phyloP scores from a whole-genome alignment of 164 flowering plant species.

The Nelumbo lutea region DNA sequence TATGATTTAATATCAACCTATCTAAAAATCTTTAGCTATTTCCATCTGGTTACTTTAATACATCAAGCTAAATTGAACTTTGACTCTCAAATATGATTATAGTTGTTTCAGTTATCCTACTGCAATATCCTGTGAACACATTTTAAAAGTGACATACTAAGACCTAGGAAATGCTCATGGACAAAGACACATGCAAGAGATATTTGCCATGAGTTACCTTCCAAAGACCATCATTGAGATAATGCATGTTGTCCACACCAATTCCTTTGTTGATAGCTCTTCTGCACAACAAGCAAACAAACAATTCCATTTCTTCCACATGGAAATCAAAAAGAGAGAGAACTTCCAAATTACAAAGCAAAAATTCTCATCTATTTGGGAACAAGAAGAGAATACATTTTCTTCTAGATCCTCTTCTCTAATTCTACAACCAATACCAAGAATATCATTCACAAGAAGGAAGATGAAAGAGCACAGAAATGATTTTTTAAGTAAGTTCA shows the following conservation, averaged over 20 bases:
- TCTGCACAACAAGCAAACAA: slow-evolving; percentile 37
- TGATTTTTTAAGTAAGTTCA: background rate
- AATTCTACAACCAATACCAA: background rate
- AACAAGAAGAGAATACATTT: background rate
- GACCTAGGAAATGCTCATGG: background rate
- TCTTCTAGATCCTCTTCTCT: too few relatives aligned
- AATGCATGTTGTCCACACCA: slow-evolving; percentile 98
- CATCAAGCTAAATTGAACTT: too few relatives aligned
- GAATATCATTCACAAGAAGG: too few relatives aligned
- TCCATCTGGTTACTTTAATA: too few relatives aligned
- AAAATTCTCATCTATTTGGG: background rate
- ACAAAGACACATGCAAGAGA: background rate
- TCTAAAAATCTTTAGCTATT: too few relatives aligned
- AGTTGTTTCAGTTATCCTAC: background rate
- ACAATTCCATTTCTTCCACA: too few relatives aligned
- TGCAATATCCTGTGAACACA: background rate
- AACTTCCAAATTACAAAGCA: background rate
- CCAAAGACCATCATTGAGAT: slow-evolving; percentile 98
- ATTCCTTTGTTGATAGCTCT: slow-evolving; percentile 87
- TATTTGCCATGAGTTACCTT: slow-evolving; percentile 48
- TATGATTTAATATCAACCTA: too few relatives aligned
- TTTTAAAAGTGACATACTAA: background rate
- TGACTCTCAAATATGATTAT: background rate
- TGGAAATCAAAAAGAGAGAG: background rate
- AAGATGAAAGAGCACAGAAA: background rate